Base-by-base conservation (phyloP, 192 early-diverging fungal genomes). In the Entomortierella beljakovae region DNA sequence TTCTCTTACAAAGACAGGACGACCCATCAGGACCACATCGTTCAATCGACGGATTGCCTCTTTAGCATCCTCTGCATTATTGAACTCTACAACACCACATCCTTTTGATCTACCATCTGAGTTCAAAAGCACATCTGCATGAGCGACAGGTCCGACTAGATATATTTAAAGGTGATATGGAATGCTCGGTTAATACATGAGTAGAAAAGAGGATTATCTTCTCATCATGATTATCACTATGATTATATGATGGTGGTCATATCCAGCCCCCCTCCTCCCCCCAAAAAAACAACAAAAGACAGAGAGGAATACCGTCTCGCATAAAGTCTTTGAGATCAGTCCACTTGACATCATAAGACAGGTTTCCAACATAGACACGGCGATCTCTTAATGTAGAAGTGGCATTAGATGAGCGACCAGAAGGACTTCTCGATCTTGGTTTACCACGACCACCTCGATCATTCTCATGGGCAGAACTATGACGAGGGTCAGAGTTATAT, bases 251-350 rank as follows among this genome's bases (percentile, higher is more conserved):
- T n/a, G n/a, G n/a, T n/a, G n/a, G n/a, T 43, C 10, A 43, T 43
- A 43, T 43, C 42, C 26, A n/a, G n/a, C n/a, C n/a, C n/a, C n/a
- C n/a, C n/a, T n/a, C n/a, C n/a, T n/a, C n/a, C n/a, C n/a, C n/a
- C n/a, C n/a, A n/a, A n/a, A 40, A 40, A 9, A 40, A 40, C 37
- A 54, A 37, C 52, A 54, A 42, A 23, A 54, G 33, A 56, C 1
- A 53, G 31, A 15, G 10, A 4, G 0, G 62, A 66, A 23, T 76
- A 92, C 92, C 87, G 82, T 93, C 84, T 28, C 90, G 81, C 92
- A 94, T 93, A 63, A 89, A 94, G 68, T 94, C 92, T 71, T 94
- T 93, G 66, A 96, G 82, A 68, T 96, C 90, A 32, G 83, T 84
- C 88, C 91, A 91, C 34, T 85, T 83, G 22, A 86, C 88, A 63